These are phyloP conservation scores for Zygotorulaspora mrakii DNA, from an alignment of 1,139 yeast genomes.

Conservation along the genomic window DNA sequence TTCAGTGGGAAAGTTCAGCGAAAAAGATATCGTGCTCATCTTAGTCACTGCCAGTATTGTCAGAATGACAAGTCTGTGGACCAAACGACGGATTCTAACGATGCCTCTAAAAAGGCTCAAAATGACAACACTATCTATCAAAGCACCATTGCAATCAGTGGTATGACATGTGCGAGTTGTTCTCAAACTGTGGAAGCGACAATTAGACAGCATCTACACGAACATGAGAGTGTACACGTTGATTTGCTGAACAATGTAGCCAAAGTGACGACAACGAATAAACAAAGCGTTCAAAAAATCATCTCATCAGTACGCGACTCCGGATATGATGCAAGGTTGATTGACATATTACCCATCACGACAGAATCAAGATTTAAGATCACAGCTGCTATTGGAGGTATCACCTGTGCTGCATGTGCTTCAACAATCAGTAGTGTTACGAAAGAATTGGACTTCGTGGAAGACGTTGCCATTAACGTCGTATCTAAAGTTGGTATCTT, in stretches of 20 bases:
- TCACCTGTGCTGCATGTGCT: constrained; percentile 72
- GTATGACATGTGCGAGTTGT: constrained; percentile 68
- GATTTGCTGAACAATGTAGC: constrained; percentile 46
- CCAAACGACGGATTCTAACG: neutral
- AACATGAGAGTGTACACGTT: constrained; percentile 34
- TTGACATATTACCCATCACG: constrained; percentile 58
- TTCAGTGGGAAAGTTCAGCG: constrained; percentile 12
- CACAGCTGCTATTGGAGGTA: constrained; percentile 64
- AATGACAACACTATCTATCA: constrained; percentile 33
- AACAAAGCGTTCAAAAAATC: constrained; percentile 50
- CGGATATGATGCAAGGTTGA: constrained; percentile 56
- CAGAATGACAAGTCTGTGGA: constrained; percentile 19
- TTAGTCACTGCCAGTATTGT: constrained; percentile 40
- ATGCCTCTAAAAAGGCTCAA: constrained; percentile 2
- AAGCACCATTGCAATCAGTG: constrained; percentile 56
- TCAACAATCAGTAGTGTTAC: constrained; percentile 52
- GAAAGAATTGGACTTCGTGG: constrained; percentile 49
- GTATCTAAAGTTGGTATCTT: constrained; percentile 62
- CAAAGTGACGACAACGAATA: constrained; percentile 48
- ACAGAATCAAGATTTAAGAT: constrained; percentile 46
- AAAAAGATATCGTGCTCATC: constrained; percentile 33
- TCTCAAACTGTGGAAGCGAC: constrained; percentile 46
- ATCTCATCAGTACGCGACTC: constrained; percentile 47
- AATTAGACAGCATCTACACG: constrained; percentile 39
- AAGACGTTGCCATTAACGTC: constrained; percentile 51